Conservation (phyloP, 2,329 filamentous ascomycete species). For the Rutstroemia sp. region DNA sequence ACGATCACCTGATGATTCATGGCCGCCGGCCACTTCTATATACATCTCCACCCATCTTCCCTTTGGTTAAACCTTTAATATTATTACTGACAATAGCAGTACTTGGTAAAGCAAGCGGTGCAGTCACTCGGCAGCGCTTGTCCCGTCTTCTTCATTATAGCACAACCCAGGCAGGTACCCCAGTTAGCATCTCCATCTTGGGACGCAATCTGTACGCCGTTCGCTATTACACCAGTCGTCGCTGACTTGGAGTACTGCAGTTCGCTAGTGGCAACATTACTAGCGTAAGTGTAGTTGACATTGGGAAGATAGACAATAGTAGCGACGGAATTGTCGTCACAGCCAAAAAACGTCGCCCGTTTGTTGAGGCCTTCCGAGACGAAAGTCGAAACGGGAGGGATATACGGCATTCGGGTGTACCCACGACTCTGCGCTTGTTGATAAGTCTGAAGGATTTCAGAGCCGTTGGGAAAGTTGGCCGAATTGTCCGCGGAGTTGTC, state of each 20-base stretch:
- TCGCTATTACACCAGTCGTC: constrained; percentile 33
- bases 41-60: not conserved
- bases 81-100: constrained; percentile 28
- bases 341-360: constrained; percentile 37
- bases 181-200: constrained; percentile 30
- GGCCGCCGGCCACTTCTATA: not conserved
- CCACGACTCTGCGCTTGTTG: constrained; percentile 14
- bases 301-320: constrained; percentile 35
- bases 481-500: constrained; percentile 40
- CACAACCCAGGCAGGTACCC: constrained; percentile 37
- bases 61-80: too few species aligned
- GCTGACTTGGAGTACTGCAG: constrained; percentile 31
- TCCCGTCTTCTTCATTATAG: constrained; percentile 31
- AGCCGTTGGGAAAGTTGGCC: constrained; percentile 34
- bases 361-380: constrained; percentile 28
- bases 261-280: constrained; percentile 27
- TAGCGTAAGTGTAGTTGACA: constrained; percentile 30
- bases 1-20: too few species aligned
- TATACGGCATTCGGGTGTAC: constrained; percentile 36
- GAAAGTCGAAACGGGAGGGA: constrained; percentile 32
- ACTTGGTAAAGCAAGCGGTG: constrained; percentile 34
- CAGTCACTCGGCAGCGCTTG: constrained; percentile 30
- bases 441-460: constrained; percentile 31
- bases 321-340: constrained; percentile 24
- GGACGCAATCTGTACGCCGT: constrained; percentile 33